Evolutionary conservation across 257 asterid genomes (phyloP), one percentile per base, ranked within the genome.

Genomic region (Oldenlandia corymbosa): DNA sequence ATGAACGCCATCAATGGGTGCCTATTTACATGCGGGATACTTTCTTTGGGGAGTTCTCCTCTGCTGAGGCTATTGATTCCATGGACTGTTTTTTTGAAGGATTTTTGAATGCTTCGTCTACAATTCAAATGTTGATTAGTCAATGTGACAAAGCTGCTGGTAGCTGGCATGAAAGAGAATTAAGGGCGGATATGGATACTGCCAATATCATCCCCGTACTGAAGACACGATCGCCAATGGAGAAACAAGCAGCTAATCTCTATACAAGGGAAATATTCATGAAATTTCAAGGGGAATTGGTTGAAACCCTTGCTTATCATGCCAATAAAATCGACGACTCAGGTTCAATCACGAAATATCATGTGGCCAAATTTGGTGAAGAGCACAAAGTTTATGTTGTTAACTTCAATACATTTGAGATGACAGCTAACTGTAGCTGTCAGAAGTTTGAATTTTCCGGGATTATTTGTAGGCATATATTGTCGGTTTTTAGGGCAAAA

Each of bases 221-320:
- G 64, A 91, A 74, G 73, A 91, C 97, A 7, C 95, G 95, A 1
- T 88, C 96, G 14, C 96, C 97, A 18, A 91, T 84, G 97, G 97
- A 88, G 71, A 91, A 91, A 72, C 96, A 91, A 69, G 97, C 94
- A 17, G 97, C 97, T 51, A 71, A 73, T 65, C 78, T 84, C 21
- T 91, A 81, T 68, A 88, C 96, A 16, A 77, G 85, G 79, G 85
- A 74, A 73, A 70, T 88, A 58, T 91, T 91, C 82, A 59, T 79
- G 68, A 91, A 85, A 70, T 91, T 91, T 76, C 97, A 86, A 70
- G 91, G 75, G 58, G 97, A 91, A 72, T 62, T 88, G 58, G 89
- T 91, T 27, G 96, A 91, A 71, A 84, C 95, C 41, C 89, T 88
- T 65, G 95, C 94, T 28, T 85, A 88, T 79, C 91, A 86, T 24